These are phyloP conservation scores for Diaporthe sp. DNA, from an alignment of 2,329 filamentous ascomycete species.

Conservation along the genomic window DNA sequence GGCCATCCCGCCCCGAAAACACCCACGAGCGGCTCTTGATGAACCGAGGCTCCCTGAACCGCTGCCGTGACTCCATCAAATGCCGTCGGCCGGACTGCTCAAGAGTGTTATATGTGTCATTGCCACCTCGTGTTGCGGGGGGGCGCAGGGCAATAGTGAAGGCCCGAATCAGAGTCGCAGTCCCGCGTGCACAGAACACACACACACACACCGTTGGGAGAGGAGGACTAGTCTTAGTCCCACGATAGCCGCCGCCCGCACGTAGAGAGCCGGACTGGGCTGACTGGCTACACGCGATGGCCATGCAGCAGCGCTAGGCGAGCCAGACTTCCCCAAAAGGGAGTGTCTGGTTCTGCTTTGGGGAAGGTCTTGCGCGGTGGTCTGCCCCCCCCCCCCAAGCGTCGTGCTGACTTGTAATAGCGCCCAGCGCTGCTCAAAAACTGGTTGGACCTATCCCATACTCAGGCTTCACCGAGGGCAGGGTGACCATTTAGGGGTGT, in stretches of 20 bases:
- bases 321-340: conserved; percentile 17
- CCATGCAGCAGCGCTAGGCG: not conserved
- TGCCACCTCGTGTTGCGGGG: conserved; percentile 21
- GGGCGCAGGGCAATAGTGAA: not conserved
- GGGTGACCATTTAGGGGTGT: conserved; percentile 11
- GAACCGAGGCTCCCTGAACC: not conserved
- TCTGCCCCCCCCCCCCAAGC: not conserved
- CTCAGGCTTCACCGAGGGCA: conserved; percentile 1
- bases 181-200: conserved; percentile 17
- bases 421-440: not conserved
- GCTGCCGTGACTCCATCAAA: not conserved
- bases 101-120: not conserved
- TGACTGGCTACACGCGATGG: not conserved
- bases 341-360: not conserved
- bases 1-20: not conserved
- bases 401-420: conserved; percentile 5
- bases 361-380: not conserved
- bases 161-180: conserved; percentile 14
- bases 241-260: conserved; percentile 21
- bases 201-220: not conserved
- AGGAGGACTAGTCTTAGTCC: not conserved
- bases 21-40: not conserved
- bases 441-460: not conserved
- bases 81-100: not conserved
- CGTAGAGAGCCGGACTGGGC: not conserved